Evolutionary conservation across 2,329 filamentous ascomycete species (phyloP).

Genomic region (Neopestalotiopsis clavispora): DNA sequence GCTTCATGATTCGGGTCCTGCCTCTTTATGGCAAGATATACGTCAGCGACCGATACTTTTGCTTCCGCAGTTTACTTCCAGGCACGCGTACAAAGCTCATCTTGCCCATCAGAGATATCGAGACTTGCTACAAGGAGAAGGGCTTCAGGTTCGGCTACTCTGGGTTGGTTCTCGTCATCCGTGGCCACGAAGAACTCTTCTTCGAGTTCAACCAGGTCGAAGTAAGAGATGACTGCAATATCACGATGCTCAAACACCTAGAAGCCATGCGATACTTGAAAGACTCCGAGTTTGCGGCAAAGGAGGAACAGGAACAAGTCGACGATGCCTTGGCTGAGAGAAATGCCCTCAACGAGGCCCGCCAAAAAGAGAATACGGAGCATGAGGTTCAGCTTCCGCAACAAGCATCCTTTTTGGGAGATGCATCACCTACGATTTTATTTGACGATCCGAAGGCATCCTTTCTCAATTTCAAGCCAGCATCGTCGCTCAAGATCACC

Average conservation of each 20-base stretch:
- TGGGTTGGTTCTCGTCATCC: conserved; percentile 89
- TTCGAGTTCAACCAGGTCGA: conserved; percentile 87
- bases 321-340: conserved; percentile 81
- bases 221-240: conserved; percentile 84
- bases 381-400: conserved; percentile 57
- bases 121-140: conserved; percentile 93
- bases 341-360: conserved; percentile 77
- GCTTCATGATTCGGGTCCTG: conserved; percentile 86
- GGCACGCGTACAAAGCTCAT: conserved; percentile 93
- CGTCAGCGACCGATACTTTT: conserved; percentile 84
- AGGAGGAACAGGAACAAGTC: conserved; percentile 72
- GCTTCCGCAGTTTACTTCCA: conserved; percentile 88
- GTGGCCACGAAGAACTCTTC: conserved; percentile 93
- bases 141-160: conserved; percentile 92
- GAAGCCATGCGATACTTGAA: conserved; percentile 74
- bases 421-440: conserved; percentile 72
- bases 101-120: conserved; percentile 86
- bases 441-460: conserved; percentile 91
- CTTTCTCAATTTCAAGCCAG: conserved; percentile 88
- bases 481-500: conserved; percentile 79
- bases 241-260: conserved; percentile 78
- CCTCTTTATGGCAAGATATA: conserved; percentile 97
- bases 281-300: conserved; percentile 70
- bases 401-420: conserved; percentile 49
- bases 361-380: conserved; percentile 56